Evolutionary conservation across 2,329 filamentous ascomycete species (phyloP).

Genomic region (Aureobasidium pullulans): DNA sequence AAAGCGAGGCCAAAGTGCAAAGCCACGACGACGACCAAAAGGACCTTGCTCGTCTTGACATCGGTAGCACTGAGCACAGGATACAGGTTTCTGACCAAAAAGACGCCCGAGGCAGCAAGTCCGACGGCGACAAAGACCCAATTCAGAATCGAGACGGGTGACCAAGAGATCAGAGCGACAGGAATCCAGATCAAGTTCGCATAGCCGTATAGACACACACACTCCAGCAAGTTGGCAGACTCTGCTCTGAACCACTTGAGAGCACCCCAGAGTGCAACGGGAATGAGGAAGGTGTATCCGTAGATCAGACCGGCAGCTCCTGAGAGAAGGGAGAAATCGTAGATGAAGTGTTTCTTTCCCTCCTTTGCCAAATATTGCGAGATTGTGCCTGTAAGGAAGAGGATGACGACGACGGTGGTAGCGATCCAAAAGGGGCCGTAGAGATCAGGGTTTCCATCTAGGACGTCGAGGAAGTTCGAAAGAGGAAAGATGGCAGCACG

Average conservation of each 20-base stretch:
- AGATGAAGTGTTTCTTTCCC: conserved; percentile 66
- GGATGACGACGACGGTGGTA: conserved; percentile 89
- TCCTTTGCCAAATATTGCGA: conserved; percentile 74
- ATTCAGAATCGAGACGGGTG: conserved; percentile 73
- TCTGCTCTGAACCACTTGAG: conserved; percentile 95
- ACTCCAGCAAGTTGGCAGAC: conserved; percentile 86
- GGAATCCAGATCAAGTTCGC: conserved; percentile 95
- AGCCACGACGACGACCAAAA: conserved; percentile 75
- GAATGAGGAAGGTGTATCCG: conserved; percentile 81
- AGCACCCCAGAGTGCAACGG: conserved; percentile 75
- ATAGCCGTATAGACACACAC: conserved; percentile 93
- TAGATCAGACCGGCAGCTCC: conserved; percentile 90
- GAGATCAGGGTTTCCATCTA: conserved; percentile 92
- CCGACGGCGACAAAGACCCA: conserved; percentile 88
- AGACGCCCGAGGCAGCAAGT: conserved; percentile 73
- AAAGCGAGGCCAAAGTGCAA: conserved; percentile 86
- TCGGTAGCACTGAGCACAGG: conserved; percentile 91
- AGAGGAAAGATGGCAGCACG: conserved; percentile 83
- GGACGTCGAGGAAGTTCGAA: conserved; percentile 90
- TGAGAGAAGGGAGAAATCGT: conserved; percentile 83
- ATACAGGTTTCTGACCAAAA: conserved; percentile 76
- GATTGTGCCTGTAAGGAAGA: conserved; percentile 93
- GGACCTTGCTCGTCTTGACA: conserved; percentile 78
- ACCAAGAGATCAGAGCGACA: conserved; percentile 87
- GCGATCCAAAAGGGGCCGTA: conserved; percentile 99